Base-by-base conservation (phyloP, 2,329 filamentous ascomycete species). In the Uncinocarpus reesii region DNA sequence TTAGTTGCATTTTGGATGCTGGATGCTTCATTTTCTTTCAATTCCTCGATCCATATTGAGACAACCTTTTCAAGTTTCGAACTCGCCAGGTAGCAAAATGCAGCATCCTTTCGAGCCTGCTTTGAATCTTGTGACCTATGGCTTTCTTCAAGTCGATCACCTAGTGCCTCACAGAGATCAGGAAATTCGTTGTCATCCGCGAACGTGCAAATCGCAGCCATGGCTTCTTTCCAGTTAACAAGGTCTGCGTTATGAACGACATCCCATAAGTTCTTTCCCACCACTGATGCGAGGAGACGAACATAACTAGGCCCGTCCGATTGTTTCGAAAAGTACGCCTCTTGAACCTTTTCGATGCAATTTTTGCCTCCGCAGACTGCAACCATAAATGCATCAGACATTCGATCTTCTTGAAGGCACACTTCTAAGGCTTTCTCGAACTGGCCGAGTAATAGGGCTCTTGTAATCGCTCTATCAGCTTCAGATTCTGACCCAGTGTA, bases 11-110 rank as follows among this genome's bases (percentile, higher is more conserved):
- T 77, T 58, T 87, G 76, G 53, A 93, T 72, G 10, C 80, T 81
- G 37, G 80, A 79, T 58, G 83, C 79, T 65, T 95, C 88, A 20
- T 81, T 78, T 67, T 96, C 88, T 56, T 87, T 78, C 13, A 96
- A 78, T 66, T 96, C 89, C 43, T 84, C 76, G 47, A 90, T 83
- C 92, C 92, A 98, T 61, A 96, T 95, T 29, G 77, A 77, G 38
- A 96, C 86, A 20, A 96, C 90, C 76, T 98, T 98, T 67, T 98
- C 90, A 3, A 98, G 76, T 70, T 95, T 96, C 15, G 90, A 94
- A 51, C 92, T 90, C 37, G 90, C 88, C 52, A 98, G 72, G 67
- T 89, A 98, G 68, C 93, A 98, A 76, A 98, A 94, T 0, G 87
- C 89, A 28, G 92, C 92, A 65, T 98, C 86, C 64, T 94, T 90